These are phyloP conservation scores for Lignosus rhinocerotis DNA, from an alignment of 1,284 basidiomycete genomes.

Conservation along the genomic window DNA sequence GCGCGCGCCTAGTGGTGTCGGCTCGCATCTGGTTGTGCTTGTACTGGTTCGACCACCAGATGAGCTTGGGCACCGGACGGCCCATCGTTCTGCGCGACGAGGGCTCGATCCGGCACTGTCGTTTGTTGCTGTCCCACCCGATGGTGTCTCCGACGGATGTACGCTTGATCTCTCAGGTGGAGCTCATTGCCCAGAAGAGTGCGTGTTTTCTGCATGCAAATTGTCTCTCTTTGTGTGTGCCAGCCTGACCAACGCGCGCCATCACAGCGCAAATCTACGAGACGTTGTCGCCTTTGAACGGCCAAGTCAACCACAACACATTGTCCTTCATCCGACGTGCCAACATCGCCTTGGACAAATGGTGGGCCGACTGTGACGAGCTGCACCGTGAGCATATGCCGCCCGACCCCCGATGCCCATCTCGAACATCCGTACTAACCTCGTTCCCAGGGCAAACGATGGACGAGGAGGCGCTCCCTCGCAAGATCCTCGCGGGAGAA, in stretches of 20 bases:
- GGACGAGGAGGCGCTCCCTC: constrained; percentile 81
- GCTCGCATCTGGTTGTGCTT: constrained; percentile 93
- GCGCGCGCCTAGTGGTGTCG: constrained; percentile 91
- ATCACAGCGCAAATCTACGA: constrained; percentile 85
- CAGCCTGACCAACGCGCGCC: constrained; percentile 6
- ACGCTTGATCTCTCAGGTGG: constrained; percentile 82
- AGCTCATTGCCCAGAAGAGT: constrained; percentile 92
- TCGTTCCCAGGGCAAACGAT: constrained; percentile 61
- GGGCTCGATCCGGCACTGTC: constrained; percentile 81
- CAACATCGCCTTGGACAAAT: constrained; percentile 82
- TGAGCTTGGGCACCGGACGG: constrained; percentile 88
- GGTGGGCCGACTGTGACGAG: constrained; percentile 86
- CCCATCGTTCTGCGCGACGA: constrained; percentile 90
- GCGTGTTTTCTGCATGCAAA: constrained; percentile 26
- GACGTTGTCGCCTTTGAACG: constrained; percentile 82
- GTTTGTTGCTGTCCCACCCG: constrained; percentile 77
- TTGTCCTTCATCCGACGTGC: constrained; percentile 85
- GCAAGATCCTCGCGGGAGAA: constrained; percentile 85
- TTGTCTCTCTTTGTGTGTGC: not conserved
- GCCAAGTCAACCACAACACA: constrained; percentile 83
- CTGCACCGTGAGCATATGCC: constrained; percentile 61
- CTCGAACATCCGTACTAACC: not conserved
- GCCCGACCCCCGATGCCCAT: not conserved
- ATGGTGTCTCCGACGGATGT: constrained; percentile 90
- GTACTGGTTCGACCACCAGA: constrained; percentile 92